These are phyloP conservation scores for Diaporthe helianthi DNA, from an alignment of 2,329 filamentous ascomycete species.

Conservation along the genomic window DNA sequence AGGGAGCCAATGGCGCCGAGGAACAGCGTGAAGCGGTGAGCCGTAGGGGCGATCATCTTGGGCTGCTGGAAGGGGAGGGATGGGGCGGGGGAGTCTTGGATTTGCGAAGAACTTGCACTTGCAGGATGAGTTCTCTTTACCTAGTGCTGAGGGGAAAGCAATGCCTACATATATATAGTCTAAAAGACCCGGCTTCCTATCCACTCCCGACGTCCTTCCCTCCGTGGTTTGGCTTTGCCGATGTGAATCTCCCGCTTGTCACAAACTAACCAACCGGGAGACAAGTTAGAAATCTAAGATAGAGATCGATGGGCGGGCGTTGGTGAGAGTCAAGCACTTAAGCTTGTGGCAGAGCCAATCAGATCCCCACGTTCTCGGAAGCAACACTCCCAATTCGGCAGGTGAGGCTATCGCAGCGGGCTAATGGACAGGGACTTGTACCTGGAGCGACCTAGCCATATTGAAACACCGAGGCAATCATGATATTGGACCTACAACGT, in stretches of 20 bases:
- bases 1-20: neutral
- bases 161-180: neutral
- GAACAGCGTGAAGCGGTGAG: neutral
- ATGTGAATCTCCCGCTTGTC: constrained; percentile 17
- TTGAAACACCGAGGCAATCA: neutral
- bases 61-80: no score
- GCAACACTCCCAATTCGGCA: neutral
- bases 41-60: neutral
- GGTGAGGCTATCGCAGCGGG: neutral
- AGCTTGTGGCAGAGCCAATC: constrained; percentile 10
- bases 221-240: constrained; percentile 10
- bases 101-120: neutral
- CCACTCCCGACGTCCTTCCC: constrained; percentile 9
- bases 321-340: constrained; percentile 2
- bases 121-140: neutral
- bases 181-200: neutral
- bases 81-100: neutral
- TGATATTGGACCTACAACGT: neutral
- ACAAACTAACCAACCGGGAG: constrained; percentile 8
- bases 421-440: neutral
- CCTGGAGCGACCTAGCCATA: neutral
- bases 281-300: neutral
- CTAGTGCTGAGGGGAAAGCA: neutral
- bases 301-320: neutral
- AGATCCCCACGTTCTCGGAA: neutral